Evolutionary conservation across 129 eudicot genomes (phyloP).

Genomic region (Pseudognaphalium luteoalbum): DNA sequence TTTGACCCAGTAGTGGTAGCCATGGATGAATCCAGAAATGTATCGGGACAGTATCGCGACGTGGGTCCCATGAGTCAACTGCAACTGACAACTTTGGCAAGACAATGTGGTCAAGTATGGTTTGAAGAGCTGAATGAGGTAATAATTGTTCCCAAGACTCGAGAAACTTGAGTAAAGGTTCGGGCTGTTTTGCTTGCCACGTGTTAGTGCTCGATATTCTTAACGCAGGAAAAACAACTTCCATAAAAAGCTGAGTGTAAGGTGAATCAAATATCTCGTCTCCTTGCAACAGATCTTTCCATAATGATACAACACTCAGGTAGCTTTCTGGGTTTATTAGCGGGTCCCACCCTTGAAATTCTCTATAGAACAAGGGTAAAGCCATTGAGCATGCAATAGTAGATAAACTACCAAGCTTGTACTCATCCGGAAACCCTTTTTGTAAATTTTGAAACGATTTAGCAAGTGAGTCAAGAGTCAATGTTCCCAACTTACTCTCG

Average conservation of each 20-base stretch:
- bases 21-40: slow-evolving; percentile 95
- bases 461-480: slow-evolving; percentile 69
- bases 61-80: slow-evolving; percentile 83
- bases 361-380: slow-evolving; percentile 57
- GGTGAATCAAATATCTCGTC: slow-evolving; percentile 45
- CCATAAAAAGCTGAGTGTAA: slow-evolving; percentile 48
- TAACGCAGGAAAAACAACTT: slow-evolving; percentile 78
- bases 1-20: slow-evolving; percentile 70
- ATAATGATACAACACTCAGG: slow-evolving; percentile 38
- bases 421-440: slow-evolving; percentile 51
- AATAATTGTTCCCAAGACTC: slow-evolving; percentile 75
- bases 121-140: slow-evolving; percentile 63
- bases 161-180: slow-evolving; percentile 64
- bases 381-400: slow-evolving; percentile 66
- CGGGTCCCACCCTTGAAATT: slow-evolving; percentile 81
- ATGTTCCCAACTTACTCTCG: slow-evolving; percentile 43
- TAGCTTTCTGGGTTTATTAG: slow-evolving; percentile 54
- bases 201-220: slow-evolving; percentile 69
- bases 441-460: slow-evolving; percentile 52
- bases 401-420: slow-evolving; percentile 58
- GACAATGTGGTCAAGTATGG: slow-evolving; percentile 56
- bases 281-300: slow-evolving; percentile 67
- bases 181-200: slow-evolving; percentile 85
- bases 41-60: slow-evolving; percentile 71
- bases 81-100: slow-evolving; percentile 77